Evolutionary conservation across 2,329 filamentous ascomycete species (phyloP), one percentile per base, ranked within the genome.

Genomic region (Fusarium beomiforme): DNA sequence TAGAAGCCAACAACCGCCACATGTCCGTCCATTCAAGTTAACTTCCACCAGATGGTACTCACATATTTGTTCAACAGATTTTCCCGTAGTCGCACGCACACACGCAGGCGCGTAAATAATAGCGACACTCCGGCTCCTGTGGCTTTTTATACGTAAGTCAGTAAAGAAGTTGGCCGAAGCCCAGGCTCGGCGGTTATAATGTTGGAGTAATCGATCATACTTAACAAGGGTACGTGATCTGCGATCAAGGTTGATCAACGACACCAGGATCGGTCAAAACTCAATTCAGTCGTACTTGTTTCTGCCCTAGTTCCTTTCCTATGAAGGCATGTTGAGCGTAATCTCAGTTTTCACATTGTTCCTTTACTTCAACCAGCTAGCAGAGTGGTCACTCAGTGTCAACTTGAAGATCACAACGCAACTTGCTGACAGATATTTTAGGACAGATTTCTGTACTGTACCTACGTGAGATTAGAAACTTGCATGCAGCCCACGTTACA

Each of bases 401-500:
- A 39, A 29, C 17, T 19, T 31, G 13, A 19, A n/a, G 16, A 56
- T 37, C 39, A 56, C 44, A 24, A 39, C 39, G 49, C 31, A 42
- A 34, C 49, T 37, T 14, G 33, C 24, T 31, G n/a, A 44, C 31
- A 21, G 29, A 29, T 36, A 44, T 17, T 21, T 21, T 56, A 23
- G 31, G 17, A n/a, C 19, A 9, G 26, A 31, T 34, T 26, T 12
- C 50, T 50, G 33, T 33, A 36, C 21, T 58, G 39, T 65, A 49
- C 50, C 44, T 31, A 44, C 19, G 29, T 49, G 58, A 29, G 19
- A 50, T 21, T 36, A 50, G 21, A 46, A 24, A 39, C 31, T 37
- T 53, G 21, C 33, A 56, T 55, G 19, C 29, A 51, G 33, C 36
- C 31, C 36, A 63, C 24, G 64, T 65, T 53, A 56, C 59, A 69